Evolutionary conservation across 2,329 filamentous ascomycete genomes (phyloP), one percentile per base, ranked within the genome.

Genomic region (Neofusicoccum cordaticola): DNA sequence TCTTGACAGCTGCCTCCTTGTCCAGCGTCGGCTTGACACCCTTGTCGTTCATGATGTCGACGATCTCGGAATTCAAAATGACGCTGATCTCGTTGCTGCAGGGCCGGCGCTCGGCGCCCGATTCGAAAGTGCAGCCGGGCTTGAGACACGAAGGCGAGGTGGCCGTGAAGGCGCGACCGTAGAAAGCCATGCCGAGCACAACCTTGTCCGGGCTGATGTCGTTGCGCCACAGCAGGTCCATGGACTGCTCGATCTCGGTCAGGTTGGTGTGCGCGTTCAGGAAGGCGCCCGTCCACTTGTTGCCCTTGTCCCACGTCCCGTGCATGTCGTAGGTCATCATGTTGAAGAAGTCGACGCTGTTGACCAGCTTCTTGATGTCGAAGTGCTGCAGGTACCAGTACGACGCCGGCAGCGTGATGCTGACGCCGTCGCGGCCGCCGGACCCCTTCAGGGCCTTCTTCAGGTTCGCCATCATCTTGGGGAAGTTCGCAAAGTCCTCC

Each of bases 141-240:
- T 68, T 48, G 9, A 63, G 56, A 64, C 73, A 75, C 4, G 39
- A 53, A 3, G 65, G 35, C 42, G 71, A 66, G 1, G 65, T 56
- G 4, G 35, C 22, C 0, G 70, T 73, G 64, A 76, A 79, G 1
- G 69, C 69, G 4, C 76, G 72, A 4, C 81, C 80, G 44, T 47
- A 47, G 66, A 82, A 84, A 3, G 74, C 80, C 2, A 81, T 37
- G 1, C 83, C 83, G 7, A 86, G 62, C 3, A 70, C 73, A 4
- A 85, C 68, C 62, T 83, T 80, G 0, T 66, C 57, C 0, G 83
- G 74, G 0, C 71, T 67, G 1, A 86, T 70, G 31, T 77, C 68
- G 39, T 75, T 78, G 6, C 80, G 73, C 81, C 83, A 84, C 4
- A 85, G 69, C 0, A 84, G 76, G 2, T 82, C 75, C 0, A 82